These are phyloP conservation scores for Coriaria nepalensis DNA, from an alignment of 306 rosid species.

Conservation along the genomic window DNA sequence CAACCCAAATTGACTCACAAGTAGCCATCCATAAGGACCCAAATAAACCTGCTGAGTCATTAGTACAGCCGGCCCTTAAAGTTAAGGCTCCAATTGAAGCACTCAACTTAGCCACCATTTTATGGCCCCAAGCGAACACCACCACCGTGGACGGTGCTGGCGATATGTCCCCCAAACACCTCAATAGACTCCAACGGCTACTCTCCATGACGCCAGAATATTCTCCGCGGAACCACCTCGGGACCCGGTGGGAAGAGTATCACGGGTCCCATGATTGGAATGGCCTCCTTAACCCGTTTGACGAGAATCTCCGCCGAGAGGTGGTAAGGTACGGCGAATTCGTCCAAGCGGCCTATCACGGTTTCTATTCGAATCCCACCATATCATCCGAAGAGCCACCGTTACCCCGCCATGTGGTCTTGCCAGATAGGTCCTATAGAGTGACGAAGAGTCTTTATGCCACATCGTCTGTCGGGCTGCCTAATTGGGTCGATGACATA, in stretches of 20 bases:
- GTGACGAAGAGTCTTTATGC: constrained; percentile 84
- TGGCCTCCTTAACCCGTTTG: constrained; percentile 75
- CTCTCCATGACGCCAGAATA: constrained; percentile 51
- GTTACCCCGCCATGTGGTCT: constrained; percentile 24
- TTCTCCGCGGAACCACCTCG: constrained; percentile 59
- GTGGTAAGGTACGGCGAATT: constrained; percentile 78
- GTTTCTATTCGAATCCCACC: constrained; percentile 66
- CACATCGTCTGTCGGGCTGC: constrained; percentile 68
- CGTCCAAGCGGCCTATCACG: constrained; percentile 72
- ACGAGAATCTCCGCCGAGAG: constrained; percentile 89
- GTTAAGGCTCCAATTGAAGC: constrained; percentile 35
- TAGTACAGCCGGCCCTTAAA: constrained; percentile 28
- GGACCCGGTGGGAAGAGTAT: constrained; percentile 57
- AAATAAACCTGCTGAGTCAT: not conserved
- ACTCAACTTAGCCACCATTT: constrained; percentile 32
- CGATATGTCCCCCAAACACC: constrained; percentile 73
- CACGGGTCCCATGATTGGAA: constrained; percentile 78
- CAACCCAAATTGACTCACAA: constrained; percentile 6
- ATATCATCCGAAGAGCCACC: constrained; percentile 50
- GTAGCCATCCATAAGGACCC: constrained; percentile 8
- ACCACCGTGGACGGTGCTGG: too few species aligned
- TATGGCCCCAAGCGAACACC: constrained; percentile 57
- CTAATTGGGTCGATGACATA: constrained; percentile 59
- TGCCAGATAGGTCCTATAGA: constrained; percentile 44
- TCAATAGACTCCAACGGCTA: constrained; percentile 47